Conservation (phyloP, 371 early-diverging fungal genomes). For the Nosema granulosis region DNA sequence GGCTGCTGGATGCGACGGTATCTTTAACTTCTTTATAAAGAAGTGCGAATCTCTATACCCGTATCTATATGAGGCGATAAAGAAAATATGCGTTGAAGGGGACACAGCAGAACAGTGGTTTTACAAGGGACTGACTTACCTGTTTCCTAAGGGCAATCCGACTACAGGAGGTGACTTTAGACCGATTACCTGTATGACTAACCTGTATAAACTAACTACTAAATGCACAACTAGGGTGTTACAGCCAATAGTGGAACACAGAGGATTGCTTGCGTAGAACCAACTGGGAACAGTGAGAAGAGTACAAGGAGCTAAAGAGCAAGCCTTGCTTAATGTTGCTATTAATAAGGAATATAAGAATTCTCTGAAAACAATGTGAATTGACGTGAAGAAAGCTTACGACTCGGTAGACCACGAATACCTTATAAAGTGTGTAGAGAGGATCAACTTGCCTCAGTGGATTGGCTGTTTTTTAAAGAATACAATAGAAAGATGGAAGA, state of each 20-base stretch:
- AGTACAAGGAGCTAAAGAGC: constrained; percentile 5
- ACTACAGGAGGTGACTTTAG: background rate
- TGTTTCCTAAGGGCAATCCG: background rate
- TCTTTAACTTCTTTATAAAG: background rate
- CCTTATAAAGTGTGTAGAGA: background rate
- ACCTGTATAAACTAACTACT: constrained; percentile 3
- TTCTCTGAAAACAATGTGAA: background rate
- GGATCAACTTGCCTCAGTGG: background rate
- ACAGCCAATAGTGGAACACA: background rate
- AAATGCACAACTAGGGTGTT: background rate
- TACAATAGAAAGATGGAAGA: background rate
- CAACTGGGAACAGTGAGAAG: background rate
- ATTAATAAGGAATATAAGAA: background rate
- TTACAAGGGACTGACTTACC: background rate
- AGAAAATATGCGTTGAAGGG: background rate
- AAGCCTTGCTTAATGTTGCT: background rate
- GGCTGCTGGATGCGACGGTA: background rate
- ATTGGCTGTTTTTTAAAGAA: background rate
- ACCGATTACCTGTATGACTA: constrained; percentile 6
- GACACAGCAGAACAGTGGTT: background rate
- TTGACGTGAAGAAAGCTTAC: constrained; percentile 19
- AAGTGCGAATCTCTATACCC: background rate
- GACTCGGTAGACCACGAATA: background rate
- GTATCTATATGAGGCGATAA: background rate
- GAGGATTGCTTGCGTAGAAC: background rate